phyloP scores from a whole-genome alignment of 1,284 basidiomycete species.

The Ustilago hordei region DNA sequence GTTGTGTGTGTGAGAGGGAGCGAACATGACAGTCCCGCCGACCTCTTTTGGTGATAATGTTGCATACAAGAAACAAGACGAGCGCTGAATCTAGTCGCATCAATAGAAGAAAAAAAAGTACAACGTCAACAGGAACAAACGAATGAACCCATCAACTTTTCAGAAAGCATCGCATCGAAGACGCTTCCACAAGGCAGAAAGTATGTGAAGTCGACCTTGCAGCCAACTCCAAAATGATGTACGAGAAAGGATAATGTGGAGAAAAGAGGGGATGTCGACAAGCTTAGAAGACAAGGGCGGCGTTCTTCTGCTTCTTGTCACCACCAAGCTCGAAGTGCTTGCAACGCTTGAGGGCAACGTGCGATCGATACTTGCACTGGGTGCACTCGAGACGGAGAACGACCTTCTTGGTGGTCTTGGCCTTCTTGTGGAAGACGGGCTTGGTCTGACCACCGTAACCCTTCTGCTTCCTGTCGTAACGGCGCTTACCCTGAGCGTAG shows the following conservation, averaged over 20 bases:
- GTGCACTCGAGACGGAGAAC: constrained; percentile 98
- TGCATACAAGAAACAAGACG: constrained; percentile 9
- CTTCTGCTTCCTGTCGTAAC: constrained; percentile 96
- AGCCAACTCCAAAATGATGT: constrained; percentile 9
- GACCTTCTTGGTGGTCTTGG: constrained; percentile 92
- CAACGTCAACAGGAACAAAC: constrained; percentile 21
- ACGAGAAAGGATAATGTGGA: neutral
- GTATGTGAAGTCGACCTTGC: neutral
- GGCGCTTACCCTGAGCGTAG: constrained; percentile 95
- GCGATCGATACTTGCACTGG: constrained; percentile 88
- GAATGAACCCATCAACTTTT: constrained; percentile 22
- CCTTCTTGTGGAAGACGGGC: constrained; percentile 99
- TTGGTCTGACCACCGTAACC: constrained; percentile 99
- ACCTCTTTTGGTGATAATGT: constrained; percentile 21
- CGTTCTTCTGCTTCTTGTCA: constrained; percentile 99
- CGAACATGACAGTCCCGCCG: constrained; percentile 1
- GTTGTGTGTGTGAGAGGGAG: constrained; percentile 12
- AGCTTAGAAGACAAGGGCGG: constrained; percentile 82
- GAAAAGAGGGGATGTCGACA: neutral
- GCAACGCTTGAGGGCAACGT: constrained; percentile 93
- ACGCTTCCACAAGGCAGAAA: constrained; percentile 15
- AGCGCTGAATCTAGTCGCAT: constrained; percentile 16
- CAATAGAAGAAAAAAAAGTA: constrained; percentile 33
- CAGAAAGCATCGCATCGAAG: constrained; percentile 16
- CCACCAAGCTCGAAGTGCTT: constrained; percentile 99